Percentiles rank a stretch among this genome's conserved stretches.
Conservation (phyloP, 2,329 filamentous ascomycete species). For the Leptographium radiaticola region DNA sequence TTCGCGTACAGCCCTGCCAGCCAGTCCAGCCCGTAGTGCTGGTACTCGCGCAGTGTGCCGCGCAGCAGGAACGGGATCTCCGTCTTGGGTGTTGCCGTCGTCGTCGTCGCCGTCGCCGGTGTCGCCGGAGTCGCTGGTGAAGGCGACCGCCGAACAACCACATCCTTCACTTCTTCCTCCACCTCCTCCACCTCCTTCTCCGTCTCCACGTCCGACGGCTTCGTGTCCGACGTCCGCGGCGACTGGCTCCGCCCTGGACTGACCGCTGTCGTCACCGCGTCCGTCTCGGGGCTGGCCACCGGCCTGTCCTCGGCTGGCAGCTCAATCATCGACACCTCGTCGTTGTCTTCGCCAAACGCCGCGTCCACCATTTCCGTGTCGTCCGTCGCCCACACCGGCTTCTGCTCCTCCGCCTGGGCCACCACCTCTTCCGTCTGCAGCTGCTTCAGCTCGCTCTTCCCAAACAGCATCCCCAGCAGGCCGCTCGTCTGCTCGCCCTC, state of each 20-base stretch:
- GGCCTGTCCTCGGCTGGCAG: background rate
- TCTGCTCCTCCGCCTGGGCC: conserved; percentile 11
- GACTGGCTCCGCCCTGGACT: conserved; percentile 34
- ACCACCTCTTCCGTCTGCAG: conserved; percentile 28
- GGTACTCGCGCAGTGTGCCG: conserved; percentile 85
- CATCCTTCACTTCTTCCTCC: conserved; percentile 15
- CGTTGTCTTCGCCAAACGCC: background rate
- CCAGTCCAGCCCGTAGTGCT: conserved; percentile 96
- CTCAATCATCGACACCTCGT: conserved; percentile 16
- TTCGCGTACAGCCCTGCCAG: conserved; percentile 85
- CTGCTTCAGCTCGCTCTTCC: conserved; percentile 41
- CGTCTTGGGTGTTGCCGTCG: conserved; percentile 36
- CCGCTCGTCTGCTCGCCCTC: conserved; percentile 30
- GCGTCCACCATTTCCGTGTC: conserved; percentile 24
- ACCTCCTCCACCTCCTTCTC: conserved; percentile 17
- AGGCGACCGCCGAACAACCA: conserved; percentile 19
- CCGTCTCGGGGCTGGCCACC: conserved; percentile 26
- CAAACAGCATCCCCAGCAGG: conserved; percentile 44
- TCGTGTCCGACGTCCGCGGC: conserved; percentile 35
- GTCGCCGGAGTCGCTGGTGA: conserved; percentile 17
- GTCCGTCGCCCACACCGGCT: background rate
- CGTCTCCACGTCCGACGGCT: conserved; percentile 35
- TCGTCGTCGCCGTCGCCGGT: conserved; percentile 16
- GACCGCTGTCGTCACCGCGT: conserved; percentile 26
- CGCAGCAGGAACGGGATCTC: conserved; percentile 72